Evolutionary conservation across 2,329 filamentous ascomycete species (phyloP).

Genomic region (Fusarium floridanum): DNA sequence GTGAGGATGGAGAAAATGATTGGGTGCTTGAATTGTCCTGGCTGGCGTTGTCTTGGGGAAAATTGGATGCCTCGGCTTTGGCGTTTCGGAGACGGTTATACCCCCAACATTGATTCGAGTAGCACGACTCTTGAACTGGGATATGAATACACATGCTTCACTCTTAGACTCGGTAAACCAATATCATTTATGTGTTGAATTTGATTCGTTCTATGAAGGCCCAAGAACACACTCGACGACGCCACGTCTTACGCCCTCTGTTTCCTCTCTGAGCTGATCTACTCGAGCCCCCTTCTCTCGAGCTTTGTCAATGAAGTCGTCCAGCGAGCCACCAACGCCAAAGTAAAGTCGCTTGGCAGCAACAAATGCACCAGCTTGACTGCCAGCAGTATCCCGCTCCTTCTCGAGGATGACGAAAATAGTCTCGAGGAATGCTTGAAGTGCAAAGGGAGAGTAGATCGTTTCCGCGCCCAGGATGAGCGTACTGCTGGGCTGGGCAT

Average conservation of each 20-base stretch:
- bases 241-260: conserved; percentile 71
- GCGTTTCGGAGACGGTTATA: conserved; percentile 37
- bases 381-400: conserved; percentile 52
- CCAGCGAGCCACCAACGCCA: conserved; percentile 84
- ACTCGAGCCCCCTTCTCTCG: conserved; percentile 63
- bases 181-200: background rate
- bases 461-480: conserved; percentile 82
- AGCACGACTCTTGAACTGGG: background rate
- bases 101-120: conserved; percentile 32
- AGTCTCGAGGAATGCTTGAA: conserved; percentile 76
- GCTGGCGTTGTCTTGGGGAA: background rate
- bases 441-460: conserved; percentile 82
- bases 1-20: background rate
- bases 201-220: conserved; percentile 19
- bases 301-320: conserved; percentile 75
- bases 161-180: background rate
- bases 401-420: conserved; percentile 69
- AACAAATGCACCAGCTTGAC: conserved; percentile 72
- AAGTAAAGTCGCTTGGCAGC: conserved; percentile 87
- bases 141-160: conserved; percentile 14
- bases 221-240: conserved; percentile 66
- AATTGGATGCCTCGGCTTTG: background rate
- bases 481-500: conserved; percentile 46
- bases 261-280: conserved; percentile 67
- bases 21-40: conserved; percentile 9